These are phyloP conservation scores for Globisporangium rhizosaccharum DNA, from an alignment of 352 stramenopile species.

Conservation along the genomic window DNA sequence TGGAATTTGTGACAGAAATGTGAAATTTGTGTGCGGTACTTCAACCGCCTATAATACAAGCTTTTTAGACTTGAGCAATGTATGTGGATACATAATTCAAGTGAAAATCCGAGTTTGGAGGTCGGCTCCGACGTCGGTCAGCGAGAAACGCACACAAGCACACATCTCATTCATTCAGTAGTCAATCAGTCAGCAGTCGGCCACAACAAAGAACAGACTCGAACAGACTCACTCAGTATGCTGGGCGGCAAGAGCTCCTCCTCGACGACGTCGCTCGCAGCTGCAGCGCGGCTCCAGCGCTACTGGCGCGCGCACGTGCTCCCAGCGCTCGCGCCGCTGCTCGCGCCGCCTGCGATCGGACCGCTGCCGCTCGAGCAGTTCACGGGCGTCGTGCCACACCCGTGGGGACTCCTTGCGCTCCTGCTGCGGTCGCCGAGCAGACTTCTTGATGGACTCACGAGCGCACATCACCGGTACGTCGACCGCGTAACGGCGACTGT, in stretches of 20 bases:
- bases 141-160: too few species aligned
- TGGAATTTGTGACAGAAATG: too few species aligned
- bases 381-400: constrained; percentile 27
- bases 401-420: constrained; percentile 49
- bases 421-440: constrained; percentile 56
- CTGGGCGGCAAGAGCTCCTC: constrained; percentile 3
- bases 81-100: too few species aligned
- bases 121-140: too few species aligned
- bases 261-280: neutral
- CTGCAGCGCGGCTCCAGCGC: constrained; percentile 1
- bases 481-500: constrained; percentile 61
- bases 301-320: constrained; percentile 7
- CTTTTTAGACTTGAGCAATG: too few species aligned
- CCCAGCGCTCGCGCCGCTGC: neutral
- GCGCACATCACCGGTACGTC: constrained; percentile 60
- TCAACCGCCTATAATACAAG: too few species aligned
- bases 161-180: too few species aligned
- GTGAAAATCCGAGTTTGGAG: too few species aligned
- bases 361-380: constrained; percentile 15
- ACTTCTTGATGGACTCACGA: constrained; percentile 53
- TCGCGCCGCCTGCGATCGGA: constrained; percentile 1
- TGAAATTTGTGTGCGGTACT: too few species aligned
- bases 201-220: neutral
- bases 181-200: too few species aligned
- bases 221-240: neutral